phyloP scores from a whole-genome alignment of 768 basidiomycete species.

The Boletus fagicola region DNA sequence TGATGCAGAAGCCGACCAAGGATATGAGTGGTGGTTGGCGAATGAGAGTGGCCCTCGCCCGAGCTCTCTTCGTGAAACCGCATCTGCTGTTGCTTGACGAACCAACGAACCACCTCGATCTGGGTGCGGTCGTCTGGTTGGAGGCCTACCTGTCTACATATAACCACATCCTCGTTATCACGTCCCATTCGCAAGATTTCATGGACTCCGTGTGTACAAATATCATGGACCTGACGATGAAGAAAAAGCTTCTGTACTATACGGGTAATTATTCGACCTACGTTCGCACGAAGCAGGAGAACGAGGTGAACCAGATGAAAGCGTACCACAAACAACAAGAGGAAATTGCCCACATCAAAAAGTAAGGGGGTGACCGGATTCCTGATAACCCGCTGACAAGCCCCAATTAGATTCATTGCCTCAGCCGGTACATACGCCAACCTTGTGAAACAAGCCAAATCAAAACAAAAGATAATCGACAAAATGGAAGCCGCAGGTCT shows the following conservation, averaged over 20 bases:
- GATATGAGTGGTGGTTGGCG: constrained; percentile 99
- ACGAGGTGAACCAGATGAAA: constrained; percentile 99
- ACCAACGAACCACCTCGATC: constrained; percentile 89
- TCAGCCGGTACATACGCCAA: constrained; percentile 99
- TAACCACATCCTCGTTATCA: constrained; percentile 97
- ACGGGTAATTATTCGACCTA: constrained; percentile 97
- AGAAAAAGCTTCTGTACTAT: constrained; percentile 94
- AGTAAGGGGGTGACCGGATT: constrained; percentile 47
- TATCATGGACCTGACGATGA: constrained; percentile 91
- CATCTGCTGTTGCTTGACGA: constrained; percentile 94
- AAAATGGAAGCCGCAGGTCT: constrained; percentile 99
- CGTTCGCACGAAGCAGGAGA: constrained; percentile 93
- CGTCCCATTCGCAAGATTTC: constrained; percentile 99
- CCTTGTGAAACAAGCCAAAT: constrained; percentile 97
- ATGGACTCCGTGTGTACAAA: constrained; percentile 98
- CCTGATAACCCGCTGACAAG: constrained; percentile 9
- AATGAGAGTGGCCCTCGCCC: constrained; percentile 96
- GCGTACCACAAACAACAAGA: constrained; percentile 98
- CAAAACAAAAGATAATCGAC: constrained; percentile 99
- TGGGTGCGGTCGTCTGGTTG: constrained; percentile 98
- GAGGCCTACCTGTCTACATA: constrained; percentile 98
- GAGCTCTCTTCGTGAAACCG: constrained; percentile 94
- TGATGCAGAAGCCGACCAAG: constrained; percentile 97
- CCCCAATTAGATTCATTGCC: constrained; percentile 76
- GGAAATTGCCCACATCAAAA: constrained; percentile 97